phyloP scores from a whole-genome alignment of 2,329 filamentous ascomycete species.

The Leptographium lundbergii region DNA sequence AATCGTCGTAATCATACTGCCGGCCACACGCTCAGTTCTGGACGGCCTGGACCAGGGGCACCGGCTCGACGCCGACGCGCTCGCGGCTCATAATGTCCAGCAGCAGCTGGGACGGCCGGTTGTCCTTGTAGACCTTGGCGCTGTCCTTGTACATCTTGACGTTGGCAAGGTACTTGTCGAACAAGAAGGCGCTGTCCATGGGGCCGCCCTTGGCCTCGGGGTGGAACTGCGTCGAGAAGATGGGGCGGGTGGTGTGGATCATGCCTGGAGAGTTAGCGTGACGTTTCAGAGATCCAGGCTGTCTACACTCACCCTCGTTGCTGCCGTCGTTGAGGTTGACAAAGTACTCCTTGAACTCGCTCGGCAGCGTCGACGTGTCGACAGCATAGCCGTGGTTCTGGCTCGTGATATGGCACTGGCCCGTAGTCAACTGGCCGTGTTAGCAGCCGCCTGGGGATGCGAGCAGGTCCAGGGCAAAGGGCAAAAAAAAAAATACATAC shows the following conservation, averaged over 20 bases:
- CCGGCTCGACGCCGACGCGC: conserved; percentile 77
- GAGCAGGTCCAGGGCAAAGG: background rate
- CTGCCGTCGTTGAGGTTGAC: conserved; percentile 95
- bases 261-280: conserved; percentile 37
- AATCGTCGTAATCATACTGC: background rate
- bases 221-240: conserved; percentile 98
- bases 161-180: conserved; percentile 89
- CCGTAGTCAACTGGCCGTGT: conserved; percentile 54
- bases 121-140: conserved; percentile 70
- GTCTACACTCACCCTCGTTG: conserved; percentile 58
- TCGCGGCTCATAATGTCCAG: conserved; percentile 89
- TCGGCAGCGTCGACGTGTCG: conserved; percentile 67
- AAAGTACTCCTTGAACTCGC: conserved; percentile 95
- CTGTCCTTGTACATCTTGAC: conserved; percentile 81
- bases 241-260: conserved; percentile 90
- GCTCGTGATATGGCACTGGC: conserved; percentile 95
- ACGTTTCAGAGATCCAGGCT: background rate
- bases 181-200: conserved; percentile 89
- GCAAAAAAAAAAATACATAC: too few relatives aligned
- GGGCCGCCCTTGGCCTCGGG: conserved; percentile 96
- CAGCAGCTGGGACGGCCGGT: conserved; percentile 74
- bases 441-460: background rate
- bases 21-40: conserved; percentile 1
- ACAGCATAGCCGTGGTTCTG: conserved; percentile 99
- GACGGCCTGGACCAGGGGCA: conserved; percentile 34